Base-by-base conservation (phyloP, 192 early-diverging fungal genomes). In the Gryganskiella cystojenkinii region DNA sequence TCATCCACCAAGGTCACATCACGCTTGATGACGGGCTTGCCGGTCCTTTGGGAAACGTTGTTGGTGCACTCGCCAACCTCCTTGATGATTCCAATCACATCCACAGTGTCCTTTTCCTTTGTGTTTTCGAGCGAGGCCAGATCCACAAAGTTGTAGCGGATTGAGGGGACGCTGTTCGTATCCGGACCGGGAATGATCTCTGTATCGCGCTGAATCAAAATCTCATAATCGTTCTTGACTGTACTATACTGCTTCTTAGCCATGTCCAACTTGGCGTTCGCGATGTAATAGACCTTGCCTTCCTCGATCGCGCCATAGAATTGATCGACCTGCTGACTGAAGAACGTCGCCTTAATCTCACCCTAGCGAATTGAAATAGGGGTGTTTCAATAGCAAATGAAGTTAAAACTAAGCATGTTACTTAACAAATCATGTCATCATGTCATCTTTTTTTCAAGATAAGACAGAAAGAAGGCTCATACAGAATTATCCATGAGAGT, bases 291-390 rank as follows among this genome's bases (percentile, higher is more conserved):
- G 31, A 85, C 92, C 68, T 91, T 88, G 58, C 89, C 91, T 14
- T 92, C 90, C 51, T 96, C 84, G 22, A 99, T 73, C 28, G 94
- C n/a, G 22, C 93, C 82, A 59, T 90, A 95, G 62, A 93, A 86
- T 25, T 83, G 78, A 65, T 92, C 91, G 2, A 94, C 95, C 55
- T 93, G 88, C 46, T 96, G 93, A 43, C 91, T 96, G 80, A 99
- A 99, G n/a, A 80, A 91, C 3, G 98, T 98, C 7, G 93, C 97
- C 49, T 93, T 91, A 68, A 99, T 98, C 71, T 98, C 97, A 46
- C 95, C 91, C 92, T 94, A 70, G 70, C 3, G 55, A 56, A 31
- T 31, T 31, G 28, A 54, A 54, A 31, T 54, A 54, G 28, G 33
- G n/a, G n/a, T n/a, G 33, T 19, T 19, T 31, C 28, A 6, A 14